A percentile compares a stretch with the other conserved stretches of the same genome.
These are phyloP conservation scores for Neofusicoccum umdonicola DNA, from an alignment of 2,329 filamentous ascomycete species.

Conservation along the genomic window DNA sequence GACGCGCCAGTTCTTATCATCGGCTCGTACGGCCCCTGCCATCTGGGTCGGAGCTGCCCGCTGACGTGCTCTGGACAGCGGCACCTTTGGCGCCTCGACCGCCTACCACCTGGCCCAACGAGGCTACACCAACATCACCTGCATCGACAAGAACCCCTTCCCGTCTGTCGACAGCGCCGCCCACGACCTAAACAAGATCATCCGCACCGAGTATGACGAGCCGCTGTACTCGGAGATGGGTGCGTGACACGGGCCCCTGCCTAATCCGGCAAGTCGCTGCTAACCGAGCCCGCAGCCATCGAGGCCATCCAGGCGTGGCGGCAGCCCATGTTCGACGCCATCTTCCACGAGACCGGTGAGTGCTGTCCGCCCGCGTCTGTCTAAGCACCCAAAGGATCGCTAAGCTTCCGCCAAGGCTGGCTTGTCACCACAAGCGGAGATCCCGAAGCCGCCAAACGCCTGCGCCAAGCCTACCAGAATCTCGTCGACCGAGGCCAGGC, in stretches of 20 bases:
- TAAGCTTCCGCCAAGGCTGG: conserved; percentile 16
- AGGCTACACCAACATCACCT: conserved; percentile 30
- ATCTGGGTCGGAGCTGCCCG: background rate
- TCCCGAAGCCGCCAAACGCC: conserved; percentile 17
- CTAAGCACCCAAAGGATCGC: background rate
- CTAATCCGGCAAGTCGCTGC: background rate
- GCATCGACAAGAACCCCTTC: conserved; percentile 25
- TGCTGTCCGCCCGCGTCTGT: background rate
- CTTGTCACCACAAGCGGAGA: conserved; percentile 21
- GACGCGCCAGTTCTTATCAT: conserved; percentile 4
- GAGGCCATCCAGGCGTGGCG: conserved; percentile 22
- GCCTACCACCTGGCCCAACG: conserved; percentile 30
- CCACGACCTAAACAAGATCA: conserved; percentile 23
- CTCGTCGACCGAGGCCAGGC: conserved; percentile 14
- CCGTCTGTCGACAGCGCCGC: conserved; percentile 17
- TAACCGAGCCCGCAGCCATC: conserved; percentile 9
- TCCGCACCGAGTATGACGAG: conserved; percentile 23
- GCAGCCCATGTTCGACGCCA: conserved; percentile 18
- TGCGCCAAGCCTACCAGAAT: conserved; percentile 20
- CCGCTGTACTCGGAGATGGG: conserved; percentile 22
- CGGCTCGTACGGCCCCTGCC: background rate
- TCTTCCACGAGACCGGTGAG: conserved; percentile 18
- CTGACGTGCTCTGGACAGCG: conserved; percentile 24
- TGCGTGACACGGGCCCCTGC: background rate
- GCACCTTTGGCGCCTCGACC: conserved; percentile 32